Evolutionary conservation across 345 rosid genomes (phyloP).

Genomic region (Corymbia maculata): DNA sequence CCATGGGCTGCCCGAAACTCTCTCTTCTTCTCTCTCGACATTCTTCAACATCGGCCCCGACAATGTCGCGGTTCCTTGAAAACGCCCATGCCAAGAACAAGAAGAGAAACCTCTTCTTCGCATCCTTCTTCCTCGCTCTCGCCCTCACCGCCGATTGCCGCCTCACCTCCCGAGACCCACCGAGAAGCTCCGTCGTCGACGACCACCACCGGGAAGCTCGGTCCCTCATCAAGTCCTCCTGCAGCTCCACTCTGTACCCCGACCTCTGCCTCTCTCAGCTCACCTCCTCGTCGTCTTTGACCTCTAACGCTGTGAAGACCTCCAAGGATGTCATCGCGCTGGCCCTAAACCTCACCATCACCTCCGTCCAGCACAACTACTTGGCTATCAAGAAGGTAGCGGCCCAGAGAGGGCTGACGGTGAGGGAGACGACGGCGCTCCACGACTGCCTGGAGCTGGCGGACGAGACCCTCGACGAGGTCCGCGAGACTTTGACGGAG

Average conservation of each 20-base stretch:
- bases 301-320: slow-evolving; percentile 17
- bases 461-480: slow-evolving; percentile 51
- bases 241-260: slow-evolving; percentile 46
- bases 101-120: slow-evolving; percentile 14
- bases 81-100: not conserved
- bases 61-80: not conserved
- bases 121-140: not conserved
- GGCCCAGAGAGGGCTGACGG: slow-evolving; percentile 10
- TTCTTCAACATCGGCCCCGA: not conserved
- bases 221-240: slow-evolving; percentile 29
- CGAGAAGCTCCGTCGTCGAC: not conserved
- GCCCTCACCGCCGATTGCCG: not conserved
- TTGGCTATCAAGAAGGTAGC: slow-evolving; percentile 31
- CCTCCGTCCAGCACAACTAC: slow-evolving; percentile 38
- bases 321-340: slow-evolving; percentile 44
- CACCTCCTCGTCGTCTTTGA: slow-evolving; percentile 4
- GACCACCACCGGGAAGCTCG: not conserved
- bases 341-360: slow-evolving; percentile 38
- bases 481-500: slow-evolving; percentile 14
- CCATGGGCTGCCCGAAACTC: not conserved
- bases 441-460: slow-evolving; percentile 44
- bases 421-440: slow-evolving; percentile 40
- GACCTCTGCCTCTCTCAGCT: slow-evolving; percentile 51
- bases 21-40: not conserved
- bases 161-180: not conserved